phyloP scores from a whole-genome alignment of 148 eudicot genomes.

The Chenopodium suecicum region DNA sequence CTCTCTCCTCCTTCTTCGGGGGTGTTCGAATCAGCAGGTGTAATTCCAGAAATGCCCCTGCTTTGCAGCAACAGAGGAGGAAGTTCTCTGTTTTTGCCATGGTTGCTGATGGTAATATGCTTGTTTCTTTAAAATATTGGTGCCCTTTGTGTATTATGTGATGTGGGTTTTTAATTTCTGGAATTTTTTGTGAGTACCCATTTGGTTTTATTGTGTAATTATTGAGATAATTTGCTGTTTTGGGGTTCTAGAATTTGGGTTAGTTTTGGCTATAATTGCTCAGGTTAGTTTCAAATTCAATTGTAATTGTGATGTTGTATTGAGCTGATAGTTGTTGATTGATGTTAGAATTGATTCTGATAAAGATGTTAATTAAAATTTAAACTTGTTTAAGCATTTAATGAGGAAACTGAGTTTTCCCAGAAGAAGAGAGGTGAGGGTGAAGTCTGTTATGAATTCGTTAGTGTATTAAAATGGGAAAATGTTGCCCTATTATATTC shows the following conservation, averaged over 20 bases:
- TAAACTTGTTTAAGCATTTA: background rate
- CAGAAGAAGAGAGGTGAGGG: no score
- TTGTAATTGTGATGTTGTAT: background rate
- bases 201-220: background rate
- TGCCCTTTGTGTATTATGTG: background rate
- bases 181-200: background rate
- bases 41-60: constrained; percentile 15
- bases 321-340: background rate
- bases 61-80: constrained; percentile 25
- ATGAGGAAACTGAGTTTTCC: background rate
- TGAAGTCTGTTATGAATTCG: background rate
- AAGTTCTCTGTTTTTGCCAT: constrained; percentile 60
- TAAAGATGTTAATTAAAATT: background rate
- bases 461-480: background rate
- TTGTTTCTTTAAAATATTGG: background rate
- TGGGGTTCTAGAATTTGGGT: background rate
- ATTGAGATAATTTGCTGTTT: background rate
- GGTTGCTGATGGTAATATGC: constrained; percentile 46
- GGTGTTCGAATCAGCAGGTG: constrained; percentile 31
- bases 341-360: background rate
- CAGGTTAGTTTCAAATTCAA: background rate
- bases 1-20: constrained; percentile 47
- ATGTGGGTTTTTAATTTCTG: background rate
- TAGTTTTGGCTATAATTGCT: background rate
- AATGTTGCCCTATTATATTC: background rate